Evolutionary conservation across 805 yeast species (phyloP).

Genomic region (Schizosaccharomyces japonicus): DNA sequence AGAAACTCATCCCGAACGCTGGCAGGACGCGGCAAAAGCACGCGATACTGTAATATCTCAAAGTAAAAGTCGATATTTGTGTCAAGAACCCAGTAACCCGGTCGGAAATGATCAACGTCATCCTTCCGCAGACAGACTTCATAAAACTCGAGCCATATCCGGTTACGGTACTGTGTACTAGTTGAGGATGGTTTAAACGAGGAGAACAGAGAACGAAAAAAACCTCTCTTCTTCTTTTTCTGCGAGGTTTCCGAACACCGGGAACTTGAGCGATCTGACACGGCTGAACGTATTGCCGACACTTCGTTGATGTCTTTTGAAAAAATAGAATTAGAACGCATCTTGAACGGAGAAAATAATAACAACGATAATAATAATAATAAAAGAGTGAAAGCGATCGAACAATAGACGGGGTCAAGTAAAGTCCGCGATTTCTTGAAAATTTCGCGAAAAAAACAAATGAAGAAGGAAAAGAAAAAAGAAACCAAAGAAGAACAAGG

Average conservation of each 20-base stretch:
- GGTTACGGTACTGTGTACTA: background rate
- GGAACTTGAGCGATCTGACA: background rate
- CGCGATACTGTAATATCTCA: background rate
- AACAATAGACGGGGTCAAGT: background rate
- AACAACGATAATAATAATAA: background rate
- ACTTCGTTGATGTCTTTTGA: background rate
- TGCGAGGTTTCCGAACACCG: background rate
- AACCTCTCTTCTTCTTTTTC: background rate
- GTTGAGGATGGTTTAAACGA: too few species aligned
- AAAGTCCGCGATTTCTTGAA: background rate
- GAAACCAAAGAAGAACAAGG: background rate
- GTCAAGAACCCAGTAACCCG: background rate
- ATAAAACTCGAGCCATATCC: slow-evolving; percentile 1
- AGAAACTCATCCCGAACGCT: background rate
- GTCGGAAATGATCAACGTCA: slow-evolving; percentile 3
- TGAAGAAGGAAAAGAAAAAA: background rate
- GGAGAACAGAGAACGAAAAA: background rate
- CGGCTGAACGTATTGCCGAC: background rate
- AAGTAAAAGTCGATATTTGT: slow-evolving; percentile 2
- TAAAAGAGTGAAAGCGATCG: background rate
- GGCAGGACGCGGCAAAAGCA: background rate
- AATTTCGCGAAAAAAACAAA: background rate
- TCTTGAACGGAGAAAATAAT: background rate
- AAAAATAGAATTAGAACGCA: slow-evolving; percentile 2
- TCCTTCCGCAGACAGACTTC: slow-evolving; percentile 3